A percentile compares a stretch with the other conserved stretches of the same genome.
These are phyloP conservation scores for Pichia sp. DNA, from an alignment of 1,139 yeast genomes.

Conservation along the genomic window DNA sequence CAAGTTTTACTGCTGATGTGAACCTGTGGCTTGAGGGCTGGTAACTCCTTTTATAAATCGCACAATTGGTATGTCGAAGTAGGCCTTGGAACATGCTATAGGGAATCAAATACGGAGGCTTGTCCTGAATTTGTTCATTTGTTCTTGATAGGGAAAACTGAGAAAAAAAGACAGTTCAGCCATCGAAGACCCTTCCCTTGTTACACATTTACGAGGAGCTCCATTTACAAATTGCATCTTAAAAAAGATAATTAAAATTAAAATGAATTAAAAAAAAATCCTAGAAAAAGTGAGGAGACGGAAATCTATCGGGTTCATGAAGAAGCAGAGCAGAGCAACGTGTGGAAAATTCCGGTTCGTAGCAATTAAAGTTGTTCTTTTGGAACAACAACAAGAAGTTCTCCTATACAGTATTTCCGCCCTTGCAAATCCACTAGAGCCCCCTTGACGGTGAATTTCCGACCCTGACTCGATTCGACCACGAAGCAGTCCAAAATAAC, in stretches of 20 bases:
- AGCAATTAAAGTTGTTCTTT: slow-evolving; percentile 4
- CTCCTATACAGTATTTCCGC: slow-evolving; percentile 23
- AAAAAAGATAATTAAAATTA: neutral
- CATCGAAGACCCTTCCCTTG: neutral
- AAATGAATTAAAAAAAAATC: too few relatives aligned
- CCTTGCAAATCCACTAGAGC: slow-evolving; percentile 19
- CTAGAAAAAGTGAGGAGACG: neutral
- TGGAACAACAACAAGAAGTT: slow-evolving; percentile 27
- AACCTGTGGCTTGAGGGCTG: neutral
- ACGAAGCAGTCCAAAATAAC: slow-evolving; percentile 26
- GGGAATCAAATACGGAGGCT: neutral
- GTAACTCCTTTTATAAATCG: neutral
- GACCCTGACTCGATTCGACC: slow-evolving; percentile 10
- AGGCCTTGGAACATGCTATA: neutral
- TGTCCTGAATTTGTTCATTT: too few relatives aligned
- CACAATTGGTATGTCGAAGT: neutral
- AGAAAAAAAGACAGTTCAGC: neutral
- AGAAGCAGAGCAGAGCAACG: neutral
- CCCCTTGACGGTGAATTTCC: slow-evolving; percentile 25
- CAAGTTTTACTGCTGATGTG: neutral
- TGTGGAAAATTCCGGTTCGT: too few relatives aligned
- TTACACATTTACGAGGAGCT: neutral
- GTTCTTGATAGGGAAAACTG: too few relatives aligned
- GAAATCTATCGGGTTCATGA: neutral
- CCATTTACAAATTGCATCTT: neutral